Evolutionary conservation across 352 stramenopile genomes (phyloP), one percentile per base, ranked within the genome.

Genomic region (Blastocystis sp.): DNA sequence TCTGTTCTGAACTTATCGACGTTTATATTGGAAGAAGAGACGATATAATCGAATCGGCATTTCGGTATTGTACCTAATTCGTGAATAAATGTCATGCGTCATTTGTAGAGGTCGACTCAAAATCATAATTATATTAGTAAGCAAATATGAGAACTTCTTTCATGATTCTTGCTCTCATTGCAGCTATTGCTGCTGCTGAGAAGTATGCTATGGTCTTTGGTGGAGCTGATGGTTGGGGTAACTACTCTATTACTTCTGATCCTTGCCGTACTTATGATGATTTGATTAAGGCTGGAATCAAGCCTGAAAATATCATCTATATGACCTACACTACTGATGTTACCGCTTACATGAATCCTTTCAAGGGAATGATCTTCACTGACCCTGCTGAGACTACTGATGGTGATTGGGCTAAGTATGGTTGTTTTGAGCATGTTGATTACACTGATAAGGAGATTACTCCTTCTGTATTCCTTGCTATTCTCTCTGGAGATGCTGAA

Each of bases 131-230:
- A n/a, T n/a, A n/a, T n/a, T n/a, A n/a, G n/a, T n/a, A n/a, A n/a
- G n/a, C n/a, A 71, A 35, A 14, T 80, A 58, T 61, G 69, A 80
- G 56, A 21, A 58, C 6, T 32, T 37, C 35, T 29, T 42, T 29
- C 29, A 27, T 63, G 42, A 9, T 80, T 9, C 16, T 80, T 59
- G 39, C 49, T 58, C 39, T 80, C n/a, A 61, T 80, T 27, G 35
- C 66, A 1, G 16, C 75, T 9, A n/a, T 75, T 16, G 56, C 21
- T 4, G 6, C 66, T 14, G 75, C 75, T 73, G 75, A 86, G 57
- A 86, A 86, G 32, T 86, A 86, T 77, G 75, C 75, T 27, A 86
- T 86, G 49, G 52, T 86, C 19, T 57, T 86, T 14, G 75, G 75
- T n/a, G 66, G 43, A 6, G 52, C 51, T 7, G 52, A 86, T 77